Conservation (phyloP, 345 rosid species). For the Hypericum perforatum region DNA sequence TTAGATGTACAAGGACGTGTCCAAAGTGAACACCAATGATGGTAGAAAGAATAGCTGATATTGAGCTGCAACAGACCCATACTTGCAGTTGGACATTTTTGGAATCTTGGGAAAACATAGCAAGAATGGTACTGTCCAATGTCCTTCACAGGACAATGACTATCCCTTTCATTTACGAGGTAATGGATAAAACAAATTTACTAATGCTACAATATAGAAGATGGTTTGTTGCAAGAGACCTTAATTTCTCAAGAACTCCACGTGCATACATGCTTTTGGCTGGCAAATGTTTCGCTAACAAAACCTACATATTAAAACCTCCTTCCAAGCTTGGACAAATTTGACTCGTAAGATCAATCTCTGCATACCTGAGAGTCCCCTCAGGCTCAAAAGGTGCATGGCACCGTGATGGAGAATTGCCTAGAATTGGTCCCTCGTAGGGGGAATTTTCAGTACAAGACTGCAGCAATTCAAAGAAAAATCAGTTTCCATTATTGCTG, state of each 20-base stretch:
- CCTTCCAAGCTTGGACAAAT: too few relatives aligned
- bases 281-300: too few relatives aligned
- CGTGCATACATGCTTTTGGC: too few relatives aligned
- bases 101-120: neutral
- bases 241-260: too few relatives aligned
- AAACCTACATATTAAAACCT: too few relatives aligned
- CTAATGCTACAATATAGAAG: too few relatives aligned
- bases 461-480: conserved; percentile 31
- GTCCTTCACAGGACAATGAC: too few relatives aligned
- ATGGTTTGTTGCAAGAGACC: too few relatives aligned
- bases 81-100: neutral
- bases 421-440: conserved; percentile 40
- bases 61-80: conserved; percentile 44
- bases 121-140: neutral
- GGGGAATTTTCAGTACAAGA: conserved; percentile 67
- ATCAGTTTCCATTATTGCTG: conserved; percentile 8
- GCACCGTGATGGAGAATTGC: conserved; percentile 79
- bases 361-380: conserved; percentile 61
- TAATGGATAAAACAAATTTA: too few relatives aligned
- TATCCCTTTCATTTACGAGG: too few relatives aligned
- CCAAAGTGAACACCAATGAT: conserved; percentile 79
- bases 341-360: too few relatives aligned
- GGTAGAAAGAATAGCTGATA: conserved; percentile 71
- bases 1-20: conserved; percentile 53
- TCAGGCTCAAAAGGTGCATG: conserved; percentile 91